Conservation (phyloP, 1,284 basidiomycete species). For the Peniophora sp. region DNA sequence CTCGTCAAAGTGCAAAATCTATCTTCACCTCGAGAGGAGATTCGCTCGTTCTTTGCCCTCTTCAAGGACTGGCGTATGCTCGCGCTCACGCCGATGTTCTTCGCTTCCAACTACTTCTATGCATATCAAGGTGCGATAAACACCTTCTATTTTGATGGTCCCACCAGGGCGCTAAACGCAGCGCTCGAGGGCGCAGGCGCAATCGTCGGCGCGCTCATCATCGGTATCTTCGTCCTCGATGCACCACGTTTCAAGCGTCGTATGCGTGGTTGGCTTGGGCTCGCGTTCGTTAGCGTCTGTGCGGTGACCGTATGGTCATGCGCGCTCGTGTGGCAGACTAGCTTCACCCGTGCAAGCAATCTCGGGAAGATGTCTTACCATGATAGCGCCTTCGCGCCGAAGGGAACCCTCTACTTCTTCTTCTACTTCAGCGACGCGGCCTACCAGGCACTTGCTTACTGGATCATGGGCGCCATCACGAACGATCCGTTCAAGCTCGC, state of each 20-base stretch:
- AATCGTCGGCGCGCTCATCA: slow-evolving; percentile 31
- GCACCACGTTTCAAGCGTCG: slow-evolving; percentile 24
- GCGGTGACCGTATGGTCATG: slow-evolving; percentile 29
- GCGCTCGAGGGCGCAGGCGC: slow-evolving; percentile 32
- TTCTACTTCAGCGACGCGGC: slow-evolving; percentile 30
- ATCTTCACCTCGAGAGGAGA: slow-evolving; percentile 25
- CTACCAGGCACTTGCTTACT: slow-evolving; percentile 31
- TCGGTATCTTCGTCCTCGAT: slow-evolving; percentile 33
- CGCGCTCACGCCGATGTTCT: slow-evolving; percentile 32
- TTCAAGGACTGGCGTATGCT: slow-evolving; percentile 32
- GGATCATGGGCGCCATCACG: slow-evolving; percentile 36
- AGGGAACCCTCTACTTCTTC: slow-evolving; percentile 31
- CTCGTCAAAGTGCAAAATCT: slow-evolving; percentile 26
- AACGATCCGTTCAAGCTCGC: slow-evolving; percentile 37
- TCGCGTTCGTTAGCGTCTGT: slow-evolving; percentile 23
- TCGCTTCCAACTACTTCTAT: slow-evolving; percentile 32
- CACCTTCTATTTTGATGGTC: slow-evolving; percentile 27
- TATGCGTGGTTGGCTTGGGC: slow-evolving; percentile 31
- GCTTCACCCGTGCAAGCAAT: slow-evolving; percentile 20
- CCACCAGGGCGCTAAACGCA: slow-evolving; percentile 33
- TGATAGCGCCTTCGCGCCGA: slow-evolving; percentile 21
- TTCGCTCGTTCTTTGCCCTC: slow-evolving; percentile 24
- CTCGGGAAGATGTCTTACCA: slow-evolving; percentile 24
- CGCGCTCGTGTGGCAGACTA: slow-evolving; percentile 27
- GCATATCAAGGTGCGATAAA: slow-evolving; percentile 34